These are phyloP conservation scores for Boeremia lycopersici DNA, from an alignment of 2,329 filamentous ascomycete species.

Conservation along the genomic window DNA sequence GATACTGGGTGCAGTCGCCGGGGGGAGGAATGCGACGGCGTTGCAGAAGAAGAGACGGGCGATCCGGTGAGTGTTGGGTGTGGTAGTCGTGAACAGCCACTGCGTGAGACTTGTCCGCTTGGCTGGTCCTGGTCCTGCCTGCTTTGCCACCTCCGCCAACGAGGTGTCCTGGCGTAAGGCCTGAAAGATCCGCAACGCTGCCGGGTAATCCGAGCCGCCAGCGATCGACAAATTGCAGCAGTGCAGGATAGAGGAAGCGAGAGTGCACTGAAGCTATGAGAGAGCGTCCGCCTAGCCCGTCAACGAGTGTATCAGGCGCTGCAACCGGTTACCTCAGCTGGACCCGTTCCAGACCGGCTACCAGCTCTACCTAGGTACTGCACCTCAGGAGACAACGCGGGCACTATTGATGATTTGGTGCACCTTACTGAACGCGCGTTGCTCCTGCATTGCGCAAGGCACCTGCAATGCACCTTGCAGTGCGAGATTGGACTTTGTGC, in stretches of 20 bases:
- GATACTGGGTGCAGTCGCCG: neutral
- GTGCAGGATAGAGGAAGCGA: neutral
- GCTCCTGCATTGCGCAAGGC: neutral
- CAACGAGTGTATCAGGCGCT: constrained; percentile 6
- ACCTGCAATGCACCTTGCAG: constrained; percentile 14
- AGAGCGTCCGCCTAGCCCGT: constrained; percentile 5
- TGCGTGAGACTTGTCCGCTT: constrained; percentile 29
- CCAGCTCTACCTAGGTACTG: constrained; percentile 4
- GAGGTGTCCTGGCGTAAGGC: constrained; percentile 8
- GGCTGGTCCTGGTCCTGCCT: constrained; percentile 22
- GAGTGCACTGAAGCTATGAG: constrained; percentile 5
- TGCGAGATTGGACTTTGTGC: constrained; percentile 5
- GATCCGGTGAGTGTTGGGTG: constrained; percentile 16
- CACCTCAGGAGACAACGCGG: constrained; percentile 20
- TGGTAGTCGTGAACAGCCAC: constrained; percentile 15
- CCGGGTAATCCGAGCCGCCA: constrained; percentile 21
- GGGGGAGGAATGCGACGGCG: constrained; percentile 15
- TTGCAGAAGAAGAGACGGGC: constrained; percentile 13
- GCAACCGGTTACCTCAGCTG: constrained; percentile 2
- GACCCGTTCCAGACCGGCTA: constrained; percentile 11
- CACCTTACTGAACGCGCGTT: constrained; percentile 6
- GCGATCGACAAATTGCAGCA: constrained; percentile 8
- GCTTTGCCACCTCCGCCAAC: constrained; percentile 30
- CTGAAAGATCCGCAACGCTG: constrained; percentile 18
- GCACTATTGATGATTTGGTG: neutral